phyloP scores from a whole-genome alignment of 306 rosid species.

The Vachellia collinsii region DNA sequence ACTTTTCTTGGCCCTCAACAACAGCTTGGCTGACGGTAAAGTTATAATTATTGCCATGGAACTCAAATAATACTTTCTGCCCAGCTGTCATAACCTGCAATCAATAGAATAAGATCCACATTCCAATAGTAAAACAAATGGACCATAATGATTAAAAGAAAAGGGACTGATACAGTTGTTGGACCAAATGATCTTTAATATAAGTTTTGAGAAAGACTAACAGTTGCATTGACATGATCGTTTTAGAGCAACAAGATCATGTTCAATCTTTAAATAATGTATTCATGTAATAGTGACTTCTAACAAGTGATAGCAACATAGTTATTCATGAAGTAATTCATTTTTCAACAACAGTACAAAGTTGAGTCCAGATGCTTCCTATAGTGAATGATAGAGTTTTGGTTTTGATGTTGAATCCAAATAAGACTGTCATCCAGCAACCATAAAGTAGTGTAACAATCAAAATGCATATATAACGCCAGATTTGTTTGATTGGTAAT shows the following conservation, averaged over 20 bases:
- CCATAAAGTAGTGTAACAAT: not conserved
- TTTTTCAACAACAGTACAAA: not conserved
- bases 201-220: not conserved
- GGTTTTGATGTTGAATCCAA: not conserved
- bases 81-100: slow-evolving; percentile 85
- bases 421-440: not conserved
- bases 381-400: not conserved
- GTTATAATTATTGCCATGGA: slow-evolving; percentile 75
- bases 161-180: not conserved
- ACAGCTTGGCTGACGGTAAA: slow-evolving; percentile 74
- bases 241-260: not conserved
- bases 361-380: not conserved
- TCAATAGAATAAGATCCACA: slow-evolving; percentile 27
- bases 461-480: not conserved
- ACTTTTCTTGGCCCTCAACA: slow-evolving; percentile 70
- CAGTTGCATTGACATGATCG: not conserved
- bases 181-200: not conserved
- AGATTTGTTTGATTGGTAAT: not conserved
- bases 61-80: slow-evolving; percentile 83
- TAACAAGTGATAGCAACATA: not conserved
- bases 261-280: not conserved
- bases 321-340: not conserved
- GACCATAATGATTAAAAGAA: not conserved
- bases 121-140: not conserved
- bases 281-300: not conserved